Evolutionary conservation across 2,329 filamentous ascomycete species (phyloP).

Genomic region (Xylariomycetidae sp.): DNA sequence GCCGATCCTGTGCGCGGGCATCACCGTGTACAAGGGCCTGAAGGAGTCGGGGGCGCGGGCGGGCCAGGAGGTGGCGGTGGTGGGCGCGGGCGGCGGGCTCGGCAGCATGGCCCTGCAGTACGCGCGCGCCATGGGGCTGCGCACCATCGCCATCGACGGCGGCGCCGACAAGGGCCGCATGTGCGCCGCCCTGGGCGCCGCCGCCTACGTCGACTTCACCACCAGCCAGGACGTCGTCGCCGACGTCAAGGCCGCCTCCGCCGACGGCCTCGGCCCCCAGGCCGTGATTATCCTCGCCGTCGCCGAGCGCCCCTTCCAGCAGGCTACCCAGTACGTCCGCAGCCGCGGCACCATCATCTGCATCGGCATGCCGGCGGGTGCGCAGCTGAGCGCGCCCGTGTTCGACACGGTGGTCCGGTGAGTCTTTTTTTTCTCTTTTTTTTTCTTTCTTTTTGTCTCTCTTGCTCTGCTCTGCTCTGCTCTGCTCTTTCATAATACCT

Average conservation of each 20-base stretch:
- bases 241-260: slow-evolving; percentile 75
- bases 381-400: slow-evolving; percentile 75
- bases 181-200: slow-evolving; percentile 63
- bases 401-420: slow-evolving; percentile 73
- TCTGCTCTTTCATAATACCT: too few relatives aligned
- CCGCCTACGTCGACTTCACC: slow-evolving; percentile 73
- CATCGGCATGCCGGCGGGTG: slow-evolving; percentile 79
- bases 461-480: neutral
- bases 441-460: neutral
- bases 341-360: slow-evolving; percentile 77
- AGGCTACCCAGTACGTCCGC: slow-evolving; percentile 83
- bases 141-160: slow-evolving; percentile 74
- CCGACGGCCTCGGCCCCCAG: slow-evolving; percentile 77
- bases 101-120: slow-evolving; percentile 76
- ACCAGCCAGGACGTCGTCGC: slow-evolving; percentile 70
- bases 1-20: slow-evolving; percentile 76
- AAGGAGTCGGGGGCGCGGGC: slow-evolving; percentile 74
- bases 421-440: slow-evolving; percentile 2
- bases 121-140: slow-evolving; percentile 82
- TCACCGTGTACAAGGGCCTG: slow-evolving; percentile 87
- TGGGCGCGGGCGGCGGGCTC: slow-evolving; percentile 80
- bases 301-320: slow-evolving; percentile 89
- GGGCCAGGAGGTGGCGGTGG: slow-evolving; percentile 75
- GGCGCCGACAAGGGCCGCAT: slow-evolving; percentile 75
- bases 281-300: slow-evolving; percentile 84